A percentile compares a stretch with the other conserved stretches of the same genome.
These are phyloP conservation scores for Petrea volubilis DNA, from an alignment of 257 asterid genomes.

Conservation along the genomic window DNA sequence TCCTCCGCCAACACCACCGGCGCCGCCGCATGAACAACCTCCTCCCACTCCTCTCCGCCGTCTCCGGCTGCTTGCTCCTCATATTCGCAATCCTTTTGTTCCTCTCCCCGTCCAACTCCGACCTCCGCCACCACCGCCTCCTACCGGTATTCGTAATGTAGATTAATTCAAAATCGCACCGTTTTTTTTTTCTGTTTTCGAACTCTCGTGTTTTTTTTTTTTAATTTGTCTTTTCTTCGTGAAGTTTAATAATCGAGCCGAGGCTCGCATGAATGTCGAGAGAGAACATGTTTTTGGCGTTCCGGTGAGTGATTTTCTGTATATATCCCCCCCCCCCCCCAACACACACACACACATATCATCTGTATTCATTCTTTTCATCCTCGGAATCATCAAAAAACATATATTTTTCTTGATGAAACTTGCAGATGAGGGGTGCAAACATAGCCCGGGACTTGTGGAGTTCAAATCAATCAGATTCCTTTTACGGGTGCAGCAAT, in stretches of 20 bases:
- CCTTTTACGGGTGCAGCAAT: constrained; percentile 62
- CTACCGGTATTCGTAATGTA: constrained; percentile 23
- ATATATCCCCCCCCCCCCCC: too few relatives aligned
- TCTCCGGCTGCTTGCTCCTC: constrained; percentile 41
- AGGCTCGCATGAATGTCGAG: constrained; percentile 34
- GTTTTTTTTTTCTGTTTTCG: not conserved
- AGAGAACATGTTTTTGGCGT: constrained; percentile 41
- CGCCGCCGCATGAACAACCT: constrained; percentile 46
- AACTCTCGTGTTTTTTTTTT: not conserved
- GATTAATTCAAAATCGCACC: not conserved
- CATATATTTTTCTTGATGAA: constrained; percentile 12
- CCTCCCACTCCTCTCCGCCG: constrained; percentile 46
- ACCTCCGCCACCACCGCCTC: constrained; percentile 24
- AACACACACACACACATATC: too few relatives aligned
- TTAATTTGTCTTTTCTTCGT: not conserved
- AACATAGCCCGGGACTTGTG: constrained; percentile 44
- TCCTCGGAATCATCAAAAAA: not conserved
- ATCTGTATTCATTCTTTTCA: not conserved
- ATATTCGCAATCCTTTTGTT: constrained; percentile 43
- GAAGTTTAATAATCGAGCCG: constrained; percentile 35
- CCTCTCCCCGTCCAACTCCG: constrained; percentile 44
- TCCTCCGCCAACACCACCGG: constrained; percentile 44
- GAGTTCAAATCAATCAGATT: constrained; percentile 49
- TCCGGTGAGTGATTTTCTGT: constrained; percentile 48
- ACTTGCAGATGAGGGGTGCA: constrained; percentile 53